Evolutionary conservation across 2,329 filamentous ascomycete genomes (phyloP).

Genomic region (Sarocladium oryzae): DNA sequence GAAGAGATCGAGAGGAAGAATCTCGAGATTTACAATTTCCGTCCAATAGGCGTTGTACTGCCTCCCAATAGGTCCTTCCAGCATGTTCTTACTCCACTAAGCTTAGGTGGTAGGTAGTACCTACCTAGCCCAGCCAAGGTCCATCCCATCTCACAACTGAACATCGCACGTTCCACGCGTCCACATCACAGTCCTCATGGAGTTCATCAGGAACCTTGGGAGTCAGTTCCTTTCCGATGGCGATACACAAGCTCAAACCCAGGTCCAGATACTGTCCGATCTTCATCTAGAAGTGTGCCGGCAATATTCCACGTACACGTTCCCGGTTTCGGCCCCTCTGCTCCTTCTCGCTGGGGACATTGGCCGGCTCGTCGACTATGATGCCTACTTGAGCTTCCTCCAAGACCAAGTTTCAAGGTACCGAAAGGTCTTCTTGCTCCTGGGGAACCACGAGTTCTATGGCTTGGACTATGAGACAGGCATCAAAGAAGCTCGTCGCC

Average conservation of each 20-base stretch:
- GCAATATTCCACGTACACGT: slow-evolving; percentile 35
- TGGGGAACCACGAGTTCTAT: slow-evolving; percentile 52
- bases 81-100: too few species aligned
- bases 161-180: too few species aligned
- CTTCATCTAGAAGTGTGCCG: slow-evolving; percentile 41
- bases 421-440: slow-evolving; percentile 38
- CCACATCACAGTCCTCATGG: too few species aligned
- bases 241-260: too few species aligned
- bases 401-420: slow-evolving; percentile 32
- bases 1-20: too few species aligned
- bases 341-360: slow-evolving; percentile 45
- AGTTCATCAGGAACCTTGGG: neutral
- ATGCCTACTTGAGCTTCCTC: slow-evolving; percentile 38
- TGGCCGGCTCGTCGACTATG: slow-evolving; percentile 41
- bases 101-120: too few species aligned
- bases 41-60: too few species aligned
- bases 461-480: slow-evolving; percentile 31
- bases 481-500: slow-evolving; percentile 27
- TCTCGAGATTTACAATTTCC: too few species aligned
- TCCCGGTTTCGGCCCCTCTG: slow-evolving; percentile 32
- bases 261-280: slow-evolving; percentile 37
- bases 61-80: too few species aligned
- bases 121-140: too few species aligned
- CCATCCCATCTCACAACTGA: too few species aligned
- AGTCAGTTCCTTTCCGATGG: too few species aligned